phyloP scores from a whole-genome alignment of 306 rosid genomes.

The Parietaria judaica region DNA sequence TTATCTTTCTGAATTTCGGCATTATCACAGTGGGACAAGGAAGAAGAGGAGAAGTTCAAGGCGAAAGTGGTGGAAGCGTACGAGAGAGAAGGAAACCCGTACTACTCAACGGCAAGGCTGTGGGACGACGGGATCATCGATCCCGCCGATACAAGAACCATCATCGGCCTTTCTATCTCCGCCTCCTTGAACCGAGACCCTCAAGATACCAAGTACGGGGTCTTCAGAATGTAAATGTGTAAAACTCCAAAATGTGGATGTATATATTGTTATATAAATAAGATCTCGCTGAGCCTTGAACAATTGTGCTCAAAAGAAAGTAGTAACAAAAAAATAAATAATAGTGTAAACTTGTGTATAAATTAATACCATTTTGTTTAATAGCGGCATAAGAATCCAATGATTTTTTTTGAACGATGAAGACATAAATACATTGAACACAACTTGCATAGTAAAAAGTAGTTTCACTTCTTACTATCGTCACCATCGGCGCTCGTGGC shows the following conservation, averaged over 20 bases:
- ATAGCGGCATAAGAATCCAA: no score
- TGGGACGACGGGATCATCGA: slow-evolving; percentile 96
- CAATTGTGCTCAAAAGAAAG: background rate
- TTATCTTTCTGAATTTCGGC: slow-evolving; percentile 11
- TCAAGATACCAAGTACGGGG: slow-evolving; percentile 76
- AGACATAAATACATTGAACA: no score
- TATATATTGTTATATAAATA: background rate
- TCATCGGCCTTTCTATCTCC: slow-evolving; percentile 68
- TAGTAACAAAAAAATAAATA: background rate
- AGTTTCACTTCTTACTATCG: no score
- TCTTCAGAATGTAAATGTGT: slow-evolving; percentile 66
- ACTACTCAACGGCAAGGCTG: slow-evolving; percentile 87
- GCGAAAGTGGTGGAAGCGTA: slow-evolving; percentile 65
- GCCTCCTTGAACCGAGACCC: slow-evolving; percentile 60
- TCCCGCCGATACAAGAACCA: slow-evolving; percentile 89
- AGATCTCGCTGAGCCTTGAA: background rate
- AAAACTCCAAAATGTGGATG: background rate
- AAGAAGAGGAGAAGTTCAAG: slow-evolving; percentile 82
- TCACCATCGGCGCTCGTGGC: slow-evolving; percentile 3
- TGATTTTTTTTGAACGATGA: no score
- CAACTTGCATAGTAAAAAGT: no score
- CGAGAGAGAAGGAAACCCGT: slow-evolving; percentile 81
- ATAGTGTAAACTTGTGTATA: no score
- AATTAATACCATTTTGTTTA: no score
- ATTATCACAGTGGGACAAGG: slow-evolving; percentile 63